These are phyloP conservation scores for Tinospora cordifolia DNA, from an alignment of 164 flowering plant genomes.

Conservation along the genomic window DNA sequence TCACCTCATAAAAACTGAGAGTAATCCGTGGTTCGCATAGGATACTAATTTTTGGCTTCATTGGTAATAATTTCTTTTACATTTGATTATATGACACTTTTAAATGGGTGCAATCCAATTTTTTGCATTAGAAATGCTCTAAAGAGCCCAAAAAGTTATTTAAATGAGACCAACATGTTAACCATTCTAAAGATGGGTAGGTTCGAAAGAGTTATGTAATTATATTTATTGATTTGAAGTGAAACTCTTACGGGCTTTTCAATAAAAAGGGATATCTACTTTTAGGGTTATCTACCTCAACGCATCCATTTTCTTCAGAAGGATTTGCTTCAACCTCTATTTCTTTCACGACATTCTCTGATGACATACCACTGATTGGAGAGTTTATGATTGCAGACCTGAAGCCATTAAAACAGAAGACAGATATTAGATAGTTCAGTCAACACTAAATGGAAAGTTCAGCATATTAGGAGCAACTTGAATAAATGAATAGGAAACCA, in stretches of 20 bases:
- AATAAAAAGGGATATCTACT: background rate
- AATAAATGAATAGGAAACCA: background rate
- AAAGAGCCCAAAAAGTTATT: no score
- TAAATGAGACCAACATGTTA: no score
- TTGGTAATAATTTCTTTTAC: no score
- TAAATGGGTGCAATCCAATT: no score
- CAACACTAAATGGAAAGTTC: background rate
- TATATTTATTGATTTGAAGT: background rate
- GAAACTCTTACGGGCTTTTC: slow-evolving; percentile 13
- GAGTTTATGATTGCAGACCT: slow-evolving; percentile 51
- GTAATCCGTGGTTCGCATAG: no score
- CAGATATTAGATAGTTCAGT: background rate
- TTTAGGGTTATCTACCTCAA: slow-evolving; percentile 14
- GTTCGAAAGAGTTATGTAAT: no score
- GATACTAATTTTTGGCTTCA: no score
- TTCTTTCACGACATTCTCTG: slow-evolving; percentile 37
- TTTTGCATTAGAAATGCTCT: no score
- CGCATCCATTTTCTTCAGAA: slow-evolving; percentile 38
- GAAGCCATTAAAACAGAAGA: slow-evolving; percentile 15
- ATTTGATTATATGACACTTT: no score
- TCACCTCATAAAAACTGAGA: no score
- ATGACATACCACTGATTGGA: slow-evolving; percentile 31
- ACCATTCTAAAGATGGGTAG: no score
- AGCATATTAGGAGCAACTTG: background rate
- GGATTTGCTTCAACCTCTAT: slow-evolving; percentile 32